Base-by-base conservation (phyloP, 768 basidiomycete genomes). In the Fomitopsis pulvina region DNA sequence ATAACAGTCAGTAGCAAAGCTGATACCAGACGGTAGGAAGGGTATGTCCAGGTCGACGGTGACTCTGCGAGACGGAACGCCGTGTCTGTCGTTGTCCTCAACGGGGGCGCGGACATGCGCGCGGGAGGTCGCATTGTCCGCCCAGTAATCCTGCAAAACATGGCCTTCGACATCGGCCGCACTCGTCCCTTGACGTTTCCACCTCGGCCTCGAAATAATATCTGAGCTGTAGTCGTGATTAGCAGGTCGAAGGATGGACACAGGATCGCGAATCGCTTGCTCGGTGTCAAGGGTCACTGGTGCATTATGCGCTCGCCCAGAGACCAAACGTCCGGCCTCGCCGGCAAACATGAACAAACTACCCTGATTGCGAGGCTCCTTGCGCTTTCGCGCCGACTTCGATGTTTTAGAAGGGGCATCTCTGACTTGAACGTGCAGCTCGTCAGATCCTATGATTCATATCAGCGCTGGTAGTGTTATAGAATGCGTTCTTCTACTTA, bases 41-140 rank as follows among this genome's bases (percentile, higher is more conserved):
- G 63, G 62, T 11, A 88, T 72, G 25, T 71, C 70, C 57, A 81
- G 75, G 65, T 91, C 81, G 51, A 70, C 55, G 47, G 63, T 54
- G 32, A 76, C 58, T 9, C 63, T 56, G 10, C 50, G 64, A 30
- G 48, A 37, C 39, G 26, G 58, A 48, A 27, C 39, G 57, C 37
- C 39, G 51, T 55, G 52, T 48, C 38, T 14, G 27, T 16, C 24
- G 7, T 9, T 10, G n/a, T 4, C 27, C 21, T 39, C 47, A 3
- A 32, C 25, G 7, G 30, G 22, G 18, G 20, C 27, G 18, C 18
- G 16, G 18, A 10, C 21, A 25, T 22, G 47, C 9, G 24, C 3
- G 21, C 3, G 5, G 9, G 38, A 7, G 18, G 39, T 38, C 7
- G 14, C 37, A 26, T 39, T 18, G 10, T 24, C 38, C 25, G 4